Evolutionary conservation across 257 asterid species (phyloP), one percentile per base, ranked within the genome.

Genomic region (Solanum bulbocastanum): DNA sequence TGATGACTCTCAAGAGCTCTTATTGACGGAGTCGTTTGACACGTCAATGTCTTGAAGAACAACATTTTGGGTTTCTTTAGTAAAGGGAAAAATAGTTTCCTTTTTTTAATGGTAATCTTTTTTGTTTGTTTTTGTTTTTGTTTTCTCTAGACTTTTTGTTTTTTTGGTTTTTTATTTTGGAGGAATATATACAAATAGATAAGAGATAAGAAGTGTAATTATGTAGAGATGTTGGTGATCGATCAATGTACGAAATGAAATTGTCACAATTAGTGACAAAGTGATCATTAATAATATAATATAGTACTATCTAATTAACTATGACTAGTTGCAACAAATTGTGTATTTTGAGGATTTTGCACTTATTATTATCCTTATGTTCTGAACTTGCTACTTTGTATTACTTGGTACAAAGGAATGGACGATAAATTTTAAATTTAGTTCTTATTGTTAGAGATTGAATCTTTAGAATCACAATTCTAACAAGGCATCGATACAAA

Each of bases 31-130:
- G 20, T 49, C 20, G 6, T 49, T 15, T 5, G 58, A 5, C 0
- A 46, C 7, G 3, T 44, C 1, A 18, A 44, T 4, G 2, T 44
- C 56, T 39, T n/a, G 40, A 68, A 32, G 30, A 18, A 88, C 32
- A 35, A 46, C 22, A 46, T 75, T 83, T 88, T 87, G 85, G 75
- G 37, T 2, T 79, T 65, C 66, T 37, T 33, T n/a, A 78, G 56
- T 11, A 25, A 40, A 25, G 10, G 60, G 84, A 25, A 35, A 87
- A 87, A 44, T 92, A 89, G 89, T 88, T 91, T 81, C 87, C 56
- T 87, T 87, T 87, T 72, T 15, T 60, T 62, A 79, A 68, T 78
- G 8, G 30, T 58, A 12, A 56, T 42, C 16, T 86, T 8, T 25
- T 72, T 4, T 42, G 49, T 49, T 56, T 74, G 36, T 78, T 65